Base-by-base conservation (phyloP, 805 yeast species). In the Wickerhamomyces silvicola region DNA sequence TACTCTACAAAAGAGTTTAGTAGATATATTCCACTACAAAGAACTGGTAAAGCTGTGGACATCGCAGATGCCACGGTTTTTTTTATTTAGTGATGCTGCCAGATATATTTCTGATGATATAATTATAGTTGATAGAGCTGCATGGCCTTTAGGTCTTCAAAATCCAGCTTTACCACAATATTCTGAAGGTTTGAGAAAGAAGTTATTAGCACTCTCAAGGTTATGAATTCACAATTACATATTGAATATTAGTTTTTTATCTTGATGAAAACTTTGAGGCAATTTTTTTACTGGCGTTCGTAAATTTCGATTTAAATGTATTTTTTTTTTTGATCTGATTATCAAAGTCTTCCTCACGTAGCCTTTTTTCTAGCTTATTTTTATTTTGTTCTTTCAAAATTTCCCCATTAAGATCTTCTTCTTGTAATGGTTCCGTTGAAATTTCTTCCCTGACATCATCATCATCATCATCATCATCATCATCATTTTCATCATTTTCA, bases 21-120 rank as follows among this genome's bases (percentile, higher is more conserved):
- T 2, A 52, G 62, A 33, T 67, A 62, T 39, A 70, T 84, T 21
- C 69, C 69, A 13, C 52, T 78, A 40, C 83, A 74, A 50, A 67
- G 83, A 53, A 55, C 74, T 18, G 96, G 96, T 2, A 54, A 70
- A 6, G 73, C 84, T 8, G 60, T 56, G 33, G 97, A 90, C 53
- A 83, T 88, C 49, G 96, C 97, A 11, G 79, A 87, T 42, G 77
- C 90, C 2, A 87, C 97, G 0, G 83, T 83, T 1, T 88, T 64
- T n/a, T 53, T 62, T 90, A 46, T 82, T 88, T 48, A 82, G 95
- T 30, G 81, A 81, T 3, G 95, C 95, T 5, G 86, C 88, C 6
- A 45, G 63, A 5, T 88, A 77, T 54, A 68, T 88, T 19, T 78
- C 81, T 10, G 97, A 97, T 11, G 73, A 86, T 5, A 64, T 78